A percentile compares a stretch with the other conserved stretches of the same genome.
Evolutionary conservation across 2,329 filamentous ascomycete genomes (phyloP).

Genomic region (Aspergillus chevalieri): DNA sequence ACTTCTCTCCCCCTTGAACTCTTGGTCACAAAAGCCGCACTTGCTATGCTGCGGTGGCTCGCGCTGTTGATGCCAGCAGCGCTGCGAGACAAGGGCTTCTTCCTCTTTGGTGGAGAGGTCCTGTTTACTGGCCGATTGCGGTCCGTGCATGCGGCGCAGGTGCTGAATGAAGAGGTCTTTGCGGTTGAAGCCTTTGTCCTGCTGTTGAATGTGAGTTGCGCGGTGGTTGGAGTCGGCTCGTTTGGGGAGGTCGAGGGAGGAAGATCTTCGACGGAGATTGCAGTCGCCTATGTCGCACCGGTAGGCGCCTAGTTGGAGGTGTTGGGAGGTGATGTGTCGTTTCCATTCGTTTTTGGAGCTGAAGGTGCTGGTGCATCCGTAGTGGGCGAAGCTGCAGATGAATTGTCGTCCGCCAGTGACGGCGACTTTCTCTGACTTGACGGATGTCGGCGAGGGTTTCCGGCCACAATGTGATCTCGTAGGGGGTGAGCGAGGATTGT

Average conservation of each 20-base stretch:
- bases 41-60: slow-evolving; percentile 57
- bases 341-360: slow-evolving; percentile 93
- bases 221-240: slow-evolving; percentile 34
- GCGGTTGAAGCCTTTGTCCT: slow-evolving; percentile 70
- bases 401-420: slow-evolving; percentile 47
- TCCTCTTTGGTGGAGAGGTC: slow-evolving; percentile 24
- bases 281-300: slow-evolving; percentile 64
- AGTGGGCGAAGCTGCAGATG: slow-evolving; percentile 70
- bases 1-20: slow-evolving; percentile 57
- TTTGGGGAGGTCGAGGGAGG: slow-evolving; percentile 63
- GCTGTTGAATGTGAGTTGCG: slow-evolving; percentile 15
- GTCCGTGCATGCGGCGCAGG: slow-evolving; percentile 74
- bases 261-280: slow-evolving; percentile 46
- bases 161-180: slow-evolving; percentile 91
- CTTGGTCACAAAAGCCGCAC: slow-evolving; percentile 51
- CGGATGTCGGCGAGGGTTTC: background rate
- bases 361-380: slow-evolving; percentile 68
- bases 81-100: slow-evolving; percentile 45
- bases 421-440: slow-evolving; percentile 13
- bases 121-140: slow-evolving; percentile 43
- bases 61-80: slow-evolving; percentile 58
- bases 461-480: background rate
- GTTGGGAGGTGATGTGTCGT: slow-evolving; percentile 74
- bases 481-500: too few relatives aligned
- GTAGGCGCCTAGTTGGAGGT: slow-evolving; percentile 69